Percentiles rank a stretch among this genome's conserved stretches.
Evolutionary conservation across 1,284 basidiomycete species (phyloP).

Genomic region (Ganoderma meredithae): DNA sequence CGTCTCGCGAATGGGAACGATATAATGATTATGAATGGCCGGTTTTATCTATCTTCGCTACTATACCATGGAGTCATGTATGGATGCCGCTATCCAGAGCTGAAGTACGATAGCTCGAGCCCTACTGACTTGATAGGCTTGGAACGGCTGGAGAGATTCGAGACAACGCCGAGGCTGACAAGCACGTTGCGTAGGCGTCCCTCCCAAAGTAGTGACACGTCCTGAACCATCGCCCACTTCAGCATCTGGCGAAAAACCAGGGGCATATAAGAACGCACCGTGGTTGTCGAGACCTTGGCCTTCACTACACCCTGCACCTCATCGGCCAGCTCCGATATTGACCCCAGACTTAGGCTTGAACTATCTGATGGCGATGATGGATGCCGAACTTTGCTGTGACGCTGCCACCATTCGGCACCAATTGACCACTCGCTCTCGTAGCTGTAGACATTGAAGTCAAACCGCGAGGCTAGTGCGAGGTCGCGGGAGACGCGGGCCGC

Average conservation of each 20-base stretch:
- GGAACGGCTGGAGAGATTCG: conserved; percentile 84
- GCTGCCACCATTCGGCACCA: conserved; percentile 94
- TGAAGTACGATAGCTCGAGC: conserved; percentile 92
- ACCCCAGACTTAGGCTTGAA: conserved; percentile 21
- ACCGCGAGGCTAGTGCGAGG: conserved; percentile 89
- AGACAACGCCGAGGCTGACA: conserved; percentile 88
- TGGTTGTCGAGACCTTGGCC: conserved; percentile 87
- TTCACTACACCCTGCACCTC: conserved; percentile 88
- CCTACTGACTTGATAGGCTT: conserved; percentile 90
- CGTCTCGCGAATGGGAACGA: conserved; percentile 24
- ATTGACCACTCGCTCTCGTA: conserved; percentile 96
- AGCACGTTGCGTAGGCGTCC: conserved; percentile 90
- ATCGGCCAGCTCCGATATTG: conserved; percentile 38
- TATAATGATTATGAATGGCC: conserved; percentile 18
- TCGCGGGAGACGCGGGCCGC: conserved; percentile 88
- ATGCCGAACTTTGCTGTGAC: conserved; percentile 48
- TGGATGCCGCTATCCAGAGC: conserved; percentile 58
- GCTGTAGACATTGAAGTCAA: conserved; percentile 97
- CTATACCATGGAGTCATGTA: neutral
- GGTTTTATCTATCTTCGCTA: neutral
- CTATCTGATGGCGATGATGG: conserved; percentile 15
- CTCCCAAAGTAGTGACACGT: conserved; percentile 93
- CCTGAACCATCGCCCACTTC: conserved; percentile 52
- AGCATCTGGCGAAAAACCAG: neutral
- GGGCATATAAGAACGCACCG: conserved; percentile 56